These are phyloP conservation scores for Syzygium syzygioides DNA, from an alignment of 441 rosid genomes.

Conservation along the genomic window DNA sequence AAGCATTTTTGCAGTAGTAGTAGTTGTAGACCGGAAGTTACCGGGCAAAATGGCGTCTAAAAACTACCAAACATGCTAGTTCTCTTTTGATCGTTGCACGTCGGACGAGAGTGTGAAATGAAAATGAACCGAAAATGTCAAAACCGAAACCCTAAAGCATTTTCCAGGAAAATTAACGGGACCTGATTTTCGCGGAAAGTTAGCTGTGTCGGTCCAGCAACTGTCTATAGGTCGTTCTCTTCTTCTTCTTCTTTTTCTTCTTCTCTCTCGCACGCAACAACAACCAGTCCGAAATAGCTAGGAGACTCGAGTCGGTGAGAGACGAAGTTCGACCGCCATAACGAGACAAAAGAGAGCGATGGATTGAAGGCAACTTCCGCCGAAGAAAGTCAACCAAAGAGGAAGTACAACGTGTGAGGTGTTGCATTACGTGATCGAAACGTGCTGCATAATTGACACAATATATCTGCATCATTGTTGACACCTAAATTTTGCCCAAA, in stretches of 20 bases:
- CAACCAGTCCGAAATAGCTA: fast-evolving
- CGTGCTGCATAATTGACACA: too few species aligned
- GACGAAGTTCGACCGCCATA: not conserved
- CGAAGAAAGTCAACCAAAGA: not conserved
- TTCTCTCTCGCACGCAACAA: not conserved
- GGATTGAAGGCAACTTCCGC: not conserved
- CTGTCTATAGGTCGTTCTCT: not conserved
- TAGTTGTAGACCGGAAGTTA: too few species aligned
- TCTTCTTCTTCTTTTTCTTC: not conserved
- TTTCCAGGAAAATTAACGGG: not conserved
- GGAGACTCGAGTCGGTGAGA: not conserved
- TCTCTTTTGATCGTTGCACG: not conserved
- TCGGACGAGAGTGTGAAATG: too few species aligned
- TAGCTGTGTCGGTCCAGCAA: not conserved
- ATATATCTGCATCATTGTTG: too few species aligned
- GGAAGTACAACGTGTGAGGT: too few species aligned
- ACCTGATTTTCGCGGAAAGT: not conserved
- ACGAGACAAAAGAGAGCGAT: not conserved
- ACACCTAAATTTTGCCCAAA: too few species aligned
- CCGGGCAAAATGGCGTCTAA: not conserved
- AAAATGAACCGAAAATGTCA: not conserved
- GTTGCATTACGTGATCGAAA: too few species aligned
- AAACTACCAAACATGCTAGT: not conserved
- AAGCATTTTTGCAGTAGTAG: not conserved
- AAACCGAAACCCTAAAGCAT: not conserved